Percentiles rank a stretch among this genome's conserved stretches.
These are phyloP conservation scores for Hydnomerulius pinastri DNA, from an alignment of 768 basidiomycete genomes.

Conservation along the genomic window DNA sequence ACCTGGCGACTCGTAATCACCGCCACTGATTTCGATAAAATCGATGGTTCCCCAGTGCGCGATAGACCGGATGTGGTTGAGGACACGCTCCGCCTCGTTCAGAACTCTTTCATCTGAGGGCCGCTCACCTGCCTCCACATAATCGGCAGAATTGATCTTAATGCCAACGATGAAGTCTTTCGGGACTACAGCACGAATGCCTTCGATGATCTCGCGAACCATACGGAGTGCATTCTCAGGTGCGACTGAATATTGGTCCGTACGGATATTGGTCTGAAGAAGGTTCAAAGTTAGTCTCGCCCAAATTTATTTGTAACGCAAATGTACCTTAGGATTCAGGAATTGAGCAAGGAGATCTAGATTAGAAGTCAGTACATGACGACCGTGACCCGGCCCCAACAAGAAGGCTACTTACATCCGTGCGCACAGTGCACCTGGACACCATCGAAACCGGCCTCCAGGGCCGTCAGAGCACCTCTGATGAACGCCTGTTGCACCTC, in stretches of 20 bases:
- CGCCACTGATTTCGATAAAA: conserved; percentile 87
- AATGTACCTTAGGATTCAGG: conserved; percentile 64
- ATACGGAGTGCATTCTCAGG: conserved; percentile 52
- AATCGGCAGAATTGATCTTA: conserved; percentile 83
- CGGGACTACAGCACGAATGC: conserved; percentile 57
- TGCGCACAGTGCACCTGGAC: conserved; percentile 84
- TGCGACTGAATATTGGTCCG: conserved; percentile 57
- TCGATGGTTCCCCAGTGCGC: conserved; percentile 69
- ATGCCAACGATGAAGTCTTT: conserved; percentile 69
- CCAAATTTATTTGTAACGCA: neutral
- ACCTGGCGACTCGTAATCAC: conserved; percentile 83
- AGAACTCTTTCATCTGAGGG: conserved; percentile 33
- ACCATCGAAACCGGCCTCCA: conserved; percentile 78
- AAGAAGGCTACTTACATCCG: conserved; percentile 61
- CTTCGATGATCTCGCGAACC: conserved; percentile 53
- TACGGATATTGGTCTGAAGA: conserved; percentile 50
- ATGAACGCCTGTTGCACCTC: conserved; percentile 64
- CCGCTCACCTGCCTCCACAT: conserved; percentile 39
- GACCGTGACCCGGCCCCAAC: neutral
- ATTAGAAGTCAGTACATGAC: neutral
- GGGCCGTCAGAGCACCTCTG: conserved; percentile 63
- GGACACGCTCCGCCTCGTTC: conserved; percentile 40
- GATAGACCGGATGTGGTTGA: conserved; percentile 62
- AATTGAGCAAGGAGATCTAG: conserved; percentile 81
- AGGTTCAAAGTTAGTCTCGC: conserved; percentile 18